These are phyloP conservation scores for Fusarium sp. DNA, from an alignment of 2,329 filamentous ascomycete genomes.

Conservation along the genomic window DNA sequence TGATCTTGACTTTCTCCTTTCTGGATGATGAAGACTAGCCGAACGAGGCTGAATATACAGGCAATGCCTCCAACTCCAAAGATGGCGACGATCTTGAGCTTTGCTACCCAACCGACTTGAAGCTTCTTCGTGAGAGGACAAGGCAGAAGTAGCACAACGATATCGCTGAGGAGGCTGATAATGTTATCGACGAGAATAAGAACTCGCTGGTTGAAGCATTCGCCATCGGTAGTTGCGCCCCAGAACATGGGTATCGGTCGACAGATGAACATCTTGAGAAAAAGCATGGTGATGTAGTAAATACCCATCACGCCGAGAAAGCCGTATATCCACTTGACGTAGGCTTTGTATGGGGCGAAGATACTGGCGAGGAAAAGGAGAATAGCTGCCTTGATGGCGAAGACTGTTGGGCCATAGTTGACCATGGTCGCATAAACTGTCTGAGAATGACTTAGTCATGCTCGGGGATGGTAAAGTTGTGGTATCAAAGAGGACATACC, in stretches of 20 bases:
- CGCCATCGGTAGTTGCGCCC: constrained; percentile 9
- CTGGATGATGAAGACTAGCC: constrained; percentile 28
- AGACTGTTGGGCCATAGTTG: constrained; percentile 33
- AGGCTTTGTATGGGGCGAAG: constrained; percentile 29
- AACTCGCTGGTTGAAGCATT: constrained; percentile 31
- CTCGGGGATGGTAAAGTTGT: fast-evolving
- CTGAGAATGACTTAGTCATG: not conserved
- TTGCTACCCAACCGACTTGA: constrained; percentile 25
- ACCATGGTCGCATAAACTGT: constrained; percentile 37
- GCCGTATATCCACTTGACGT: constrained; percentile 36
- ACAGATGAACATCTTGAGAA: constrained; percentile 33
- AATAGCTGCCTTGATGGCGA: constrained; percentile 34
- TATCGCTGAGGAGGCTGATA: constrained; percentile 32
- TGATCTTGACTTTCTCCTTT: constrained; percentile 31
- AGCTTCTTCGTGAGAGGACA: constrained; percentile 34
- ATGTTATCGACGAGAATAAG: constrained; percentile 31
- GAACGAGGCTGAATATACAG: constrained; percentile 28
- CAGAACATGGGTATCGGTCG: constrained; percentile 32
- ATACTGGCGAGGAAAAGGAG: constrained; percentile 26
- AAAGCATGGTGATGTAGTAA: constrained; percentile 27
- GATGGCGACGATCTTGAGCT: constrained; percentile 30
- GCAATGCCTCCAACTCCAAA: constrained; percentile 31
- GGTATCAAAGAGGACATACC: not conserved
- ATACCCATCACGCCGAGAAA: constrained; percentile 21
- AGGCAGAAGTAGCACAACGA: constrained; percentile 20